Conservation (phyloP, 2,329 filamentous ascomycete genomes). For the Colletotrichum lentis region DNA sequence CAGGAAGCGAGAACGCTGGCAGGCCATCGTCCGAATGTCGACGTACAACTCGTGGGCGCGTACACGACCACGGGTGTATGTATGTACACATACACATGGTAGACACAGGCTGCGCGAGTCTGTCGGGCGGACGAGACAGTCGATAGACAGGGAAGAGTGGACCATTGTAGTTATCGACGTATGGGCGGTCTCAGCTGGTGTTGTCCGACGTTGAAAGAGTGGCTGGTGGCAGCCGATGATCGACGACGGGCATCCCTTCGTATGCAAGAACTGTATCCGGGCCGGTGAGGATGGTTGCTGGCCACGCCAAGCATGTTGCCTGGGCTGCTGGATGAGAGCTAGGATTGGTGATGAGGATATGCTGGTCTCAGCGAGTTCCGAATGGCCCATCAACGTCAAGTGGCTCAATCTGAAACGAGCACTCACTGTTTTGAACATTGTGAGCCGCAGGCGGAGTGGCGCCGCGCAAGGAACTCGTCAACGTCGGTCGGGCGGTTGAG, state of each 20-base stretch:
- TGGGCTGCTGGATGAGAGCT: background rate
- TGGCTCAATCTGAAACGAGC: conserved; percentile 35
- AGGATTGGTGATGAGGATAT: conserved; percentile 24
- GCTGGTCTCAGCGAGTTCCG: conserved; percentile 26
- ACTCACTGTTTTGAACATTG: background rate
- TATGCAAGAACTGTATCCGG: conserved; percentile 33
- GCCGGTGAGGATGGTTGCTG: conserved; percentile 11
- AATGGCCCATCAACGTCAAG: conserved; percentile 25
- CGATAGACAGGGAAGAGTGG: background rate
- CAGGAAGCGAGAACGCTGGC: conserved; percentile 15
- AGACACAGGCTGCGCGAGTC: background rate
- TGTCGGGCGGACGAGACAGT: no score
- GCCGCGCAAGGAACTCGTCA: conserved; percentile 7
- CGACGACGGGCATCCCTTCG: conserved; percentile 36
- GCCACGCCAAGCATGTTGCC: conserved; percentile 30
- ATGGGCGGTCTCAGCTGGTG: conserved; percentile 25
- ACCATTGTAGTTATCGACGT: background rate
- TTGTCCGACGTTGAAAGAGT: conserved; percentile 31
- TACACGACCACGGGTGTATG: background rate
- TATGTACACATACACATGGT: background rate
- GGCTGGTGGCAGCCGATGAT: conserved; percentile 27
- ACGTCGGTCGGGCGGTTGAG: conserved; percentile 3
- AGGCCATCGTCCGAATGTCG: conserved; percentile 22
- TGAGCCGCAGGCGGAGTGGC: conserved; percentile 22
- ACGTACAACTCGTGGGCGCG: background rate